Conservation (phyloP, 2,329 filamentous ascomycete genomes). For the Pseudopyricularia cyperi region DNA sequence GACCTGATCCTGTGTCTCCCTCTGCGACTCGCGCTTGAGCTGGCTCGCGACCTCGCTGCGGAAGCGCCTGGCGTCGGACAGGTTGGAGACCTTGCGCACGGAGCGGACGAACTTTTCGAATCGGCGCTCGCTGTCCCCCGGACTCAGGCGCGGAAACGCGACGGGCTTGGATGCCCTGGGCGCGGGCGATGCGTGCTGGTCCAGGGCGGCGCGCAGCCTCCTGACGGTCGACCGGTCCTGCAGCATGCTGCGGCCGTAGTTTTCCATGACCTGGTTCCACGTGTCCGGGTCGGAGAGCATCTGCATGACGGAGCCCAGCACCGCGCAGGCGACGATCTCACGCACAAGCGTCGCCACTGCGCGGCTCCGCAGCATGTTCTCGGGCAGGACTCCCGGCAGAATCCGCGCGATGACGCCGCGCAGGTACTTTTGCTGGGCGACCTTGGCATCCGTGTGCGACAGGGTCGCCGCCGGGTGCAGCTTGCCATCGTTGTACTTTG, state of each 20-base stretch:
- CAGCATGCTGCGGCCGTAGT: slow-evolving; percentile 70
- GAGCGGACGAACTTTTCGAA: slow-evolving; percentile 91
- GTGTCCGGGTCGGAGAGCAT: slow-evolving; percentile 83
- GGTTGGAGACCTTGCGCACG: slow-evolving; percentile 76
- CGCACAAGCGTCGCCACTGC: slow-evolving; percentile 69
- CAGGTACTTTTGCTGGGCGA: slow-evolving; percentile 79
- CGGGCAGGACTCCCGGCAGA: slow-evolving; percentile 62
- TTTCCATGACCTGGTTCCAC: slow-evolving; percentile 95
- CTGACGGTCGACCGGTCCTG: slow-evolving; percentile 93
- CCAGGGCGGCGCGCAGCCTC: slow-evolving; percentile 79
- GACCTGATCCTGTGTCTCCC: slow-evolving; percentile 69
- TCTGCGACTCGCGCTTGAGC: slow-evolving; percentile 67
- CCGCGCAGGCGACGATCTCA: slow-evolving; percentile 87
- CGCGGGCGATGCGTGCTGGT: slow-evolving; percentile 81
- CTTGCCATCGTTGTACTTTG: slow-evolving; percentile 78
- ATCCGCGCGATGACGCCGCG: slow-evolving; percentile 61
- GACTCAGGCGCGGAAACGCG: slow-evolving; percentile 65
- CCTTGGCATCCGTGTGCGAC: slow-evolving; percentile 71
- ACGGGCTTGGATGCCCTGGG: slow-evolving; percentile 51
- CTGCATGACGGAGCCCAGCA: slow-evolving; percentile 69
- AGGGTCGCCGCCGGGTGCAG: slow-evolving; percentile 77
- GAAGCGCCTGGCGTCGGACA: slow-evolving; percentile 86
- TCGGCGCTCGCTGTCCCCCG: slow-evolving; percentile 76
- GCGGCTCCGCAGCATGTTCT: slow-evolving; percentile 62
- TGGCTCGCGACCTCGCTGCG: slow-evolving; percentile 88